Evolutionary conservation across 2,329 filamentous ascomycete genomes (phyloP).

Genomic region (Coniochaeta ligniaria): DNA sequence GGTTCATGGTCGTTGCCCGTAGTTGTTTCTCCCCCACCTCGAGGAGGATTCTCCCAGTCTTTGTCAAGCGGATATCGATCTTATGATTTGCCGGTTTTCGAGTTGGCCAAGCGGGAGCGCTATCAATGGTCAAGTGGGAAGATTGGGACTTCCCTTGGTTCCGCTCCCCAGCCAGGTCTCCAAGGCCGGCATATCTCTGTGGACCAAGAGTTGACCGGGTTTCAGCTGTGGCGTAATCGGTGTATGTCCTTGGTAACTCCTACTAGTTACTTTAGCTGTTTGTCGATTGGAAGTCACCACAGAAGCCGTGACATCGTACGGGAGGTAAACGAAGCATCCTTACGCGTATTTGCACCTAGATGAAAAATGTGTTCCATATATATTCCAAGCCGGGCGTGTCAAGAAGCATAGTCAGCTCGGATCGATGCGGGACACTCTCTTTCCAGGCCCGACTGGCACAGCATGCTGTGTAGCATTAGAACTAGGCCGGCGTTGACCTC

Average conservation of each 20-base stretch:
- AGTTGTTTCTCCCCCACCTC: background rate
- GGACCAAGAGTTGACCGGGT: constrained; percentile 8
- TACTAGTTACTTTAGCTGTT: background rate
- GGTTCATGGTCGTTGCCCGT: background rate
- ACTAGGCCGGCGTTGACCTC: background rate
- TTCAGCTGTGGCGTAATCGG: constrained; percentile 29
- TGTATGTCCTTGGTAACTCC: background rate
- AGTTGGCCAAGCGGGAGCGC: background rate
- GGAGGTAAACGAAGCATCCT: no score
- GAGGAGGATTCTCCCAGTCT: background rate
- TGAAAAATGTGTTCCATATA: no score
- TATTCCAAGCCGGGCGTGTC: background rate
- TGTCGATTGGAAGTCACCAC: background rate
- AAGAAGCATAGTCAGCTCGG: background rate
- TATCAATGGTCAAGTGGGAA: no score
- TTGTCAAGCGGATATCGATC: background rate
- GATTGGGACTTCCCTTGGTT: background rate
- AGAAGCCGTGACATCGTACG: no score
- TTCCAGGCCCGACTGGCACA: background rate
- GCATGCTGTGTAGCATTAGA: background rate
- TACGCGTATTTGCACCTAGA: no score
- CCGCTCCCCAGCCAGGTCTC: background rate
- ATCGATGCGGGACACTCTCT: background rate
- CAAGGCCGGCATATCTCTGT: background rate
- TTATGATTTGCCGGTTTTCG: background rate